Evolutionary conservation across 768 basidiomycete genomes (phyloP).

Genomic region (Auricularia cornea): DNA sequence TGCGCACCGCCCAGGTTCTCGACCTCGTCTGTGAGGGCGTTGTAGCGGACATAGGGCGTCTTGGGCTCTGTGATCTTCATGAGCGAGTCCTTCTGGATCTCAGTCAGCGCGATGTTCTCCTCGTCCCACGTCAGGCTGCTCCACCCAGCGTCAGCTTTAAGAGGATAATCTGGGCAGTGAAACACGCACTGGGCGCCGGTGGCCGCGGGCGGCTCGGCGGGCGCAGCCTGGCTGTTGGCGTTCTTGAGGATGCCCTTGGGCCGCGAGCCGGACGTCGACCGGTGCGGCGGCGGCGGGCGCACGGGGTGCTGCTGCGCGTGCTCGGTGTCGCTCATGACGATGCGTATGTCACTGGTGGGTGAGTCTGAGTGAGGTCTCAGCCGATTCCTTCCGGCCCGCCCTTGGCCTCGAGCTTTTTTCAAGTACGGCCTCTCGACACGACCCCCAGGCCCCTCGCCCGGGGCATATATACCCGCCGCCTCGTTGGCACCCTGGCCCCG

Average conservation of each 20-base stretch:
- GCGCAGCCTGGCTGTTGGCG: conserved; percentile 22
- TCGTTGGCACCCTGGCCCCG: too few species aligned
- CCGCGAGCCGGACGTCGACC: conserved; percentile 59
- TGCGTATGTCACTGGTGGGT: too few species aligned
- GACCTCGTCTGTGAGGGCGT: conserved; percentile 73
- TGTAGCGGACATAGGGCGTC: conserved; percentile 91
- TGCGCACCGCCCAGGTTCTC: conserved; percentile 62
- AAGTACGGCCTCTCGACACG: too few species aligned
- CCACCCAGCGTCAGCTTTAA: not conserved
- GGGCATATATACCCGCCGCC: too few species aligned
- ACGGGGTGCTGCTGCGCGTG: not conserved
- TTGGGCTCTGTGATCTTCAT: conserved; percentile 99
- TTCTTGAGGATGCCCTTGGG: conserved; percentile 91
- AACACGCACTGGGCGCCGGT: conserved; percentile 1
- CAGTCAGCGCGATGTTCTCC: conserved; percentile 83
- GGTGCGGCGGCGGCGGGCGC: conserved; percentile 40
- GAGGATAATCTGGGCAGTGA: not conserved
- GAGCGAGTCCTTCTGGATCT: conserved; percentile 88
- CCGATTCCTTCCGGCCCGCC: too few species aligned
- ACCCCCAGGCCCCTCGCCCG: too few species aligned
- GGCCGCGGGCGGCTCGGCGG: not conserved
- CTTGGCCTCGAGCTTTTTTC: too few species aligned
- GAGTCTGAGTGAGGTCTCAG: too few species aligned
- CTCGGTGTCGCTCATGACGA: not conserved
- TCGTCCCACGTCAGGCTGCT: conserved; percentile 91